These are phyloP conservation scores for Adansonia gregorii DNA, from an alignment of 441 rosid genomes.

Conservation along the genomic window DNA sequence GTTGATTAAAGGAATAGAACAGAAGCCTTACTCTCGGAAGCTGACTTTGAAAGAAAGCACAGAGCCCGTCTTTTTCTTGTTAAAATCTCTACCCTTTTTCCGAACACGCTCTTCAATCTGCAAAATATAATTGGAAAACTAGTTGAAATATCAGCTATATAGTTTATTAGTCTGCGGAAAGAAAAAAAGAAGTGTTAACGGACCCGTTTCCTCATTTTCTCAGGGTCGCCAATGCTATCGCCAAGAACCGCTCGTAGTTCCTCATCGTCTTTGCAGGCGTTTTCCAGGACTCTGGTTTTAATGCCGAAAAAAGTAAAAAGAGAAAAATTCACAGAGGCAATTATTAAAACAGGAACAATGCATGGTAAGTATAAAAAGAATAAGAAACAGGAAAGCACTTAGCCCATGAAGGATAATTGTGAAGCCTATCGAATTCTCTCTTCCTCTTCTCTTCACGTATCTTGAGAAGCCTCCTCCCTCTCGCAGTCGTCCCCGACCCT, in stretches of 20 bases:
- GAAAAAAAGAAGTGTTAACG: background rate
- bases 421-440: conserved; percentile 74
- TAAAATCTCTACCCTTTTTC: conserved; percentile 73
- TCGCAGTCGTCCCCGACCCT: conserved; percentile 82
- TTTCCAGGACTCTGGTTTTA: conserved; percentile 66
- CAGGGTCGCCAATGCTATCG: conserved; percentile 90
- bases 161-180: too few relatives aligned
- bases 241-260: conserved; percentile 93
- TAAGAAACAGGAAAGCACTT: conserved; percentile 40
- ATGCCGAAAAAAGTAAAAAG: background rate
- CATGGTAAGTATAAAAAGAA: conserved; percentile 6
- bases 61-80: conserved; percentile 81
- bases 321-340: conserved; percentile 23
- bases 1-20: background rate
- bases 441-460: conserved; percentile 87
- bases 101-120: conserved; percentile 85
- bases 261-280: conserved; percentile 77
- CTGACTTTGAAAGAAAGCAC: conserved; percentile 87
- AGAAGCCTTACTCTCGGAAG: conserved; percentile 72
- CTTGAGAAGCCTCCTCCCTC: conserved; percentile 78
- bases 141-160: background rate
- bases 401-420: conserved; percentile 89
- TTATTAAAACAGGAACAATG: conserved; percentile 42
- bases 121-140: conserved; percentile 25
- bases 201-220: conserved; percentile 88